Evolutionary conservation across 2,329 filamentous ascomycete species (phyloP), one percentile per base, ranked within the genome.

Genomic region (Beauveria brongniartii): DNA sequence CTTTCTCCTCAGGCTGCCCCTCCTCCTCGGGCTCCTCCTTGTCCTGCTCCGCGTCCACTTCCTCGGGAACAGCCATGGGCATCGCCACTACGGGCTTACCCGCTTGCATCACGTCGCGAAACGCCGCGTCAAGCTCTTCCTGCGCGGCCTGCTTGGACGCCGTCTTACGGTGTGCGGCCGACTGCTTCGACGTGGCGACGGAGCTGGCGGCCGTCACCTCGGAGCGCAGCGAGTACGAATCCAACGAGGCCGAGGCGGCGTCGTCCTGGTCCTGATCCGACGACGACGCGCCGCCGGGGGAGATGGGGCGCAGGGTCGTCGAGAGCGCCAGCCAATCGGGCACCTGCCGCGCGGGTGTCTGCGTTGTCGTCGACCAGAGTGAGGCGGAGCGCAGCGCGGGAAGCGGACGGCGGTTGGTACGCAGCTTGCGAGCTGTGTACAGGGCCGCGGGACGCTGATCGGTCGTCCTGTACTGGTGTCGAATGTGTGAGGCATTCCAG

Each of bases 361-460:
- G 59, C 12, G 59, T 55, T 24, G 44, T 55, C 34, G 57, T 54
- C 61, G 65, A 67, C 75, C 75, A 76, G 55, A 77, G 72, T 53
- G 66, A 67, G 61, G 68, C 67, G 53, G 74, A 75, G 43, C 61
- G 66, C 51, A 77, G 65, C 28, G 61, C 65, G 22, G 68, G 67
- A 30, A 75, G 65, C 60, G 69, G 64, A 46, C 67, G 65, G 52
- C 68, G 62, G 41, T 65, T 64, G 51, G 66, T 65, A 54, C 74
- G 72, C 61, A 67, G 67, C 64, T 72, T 76, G 61, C 72, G 70
- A 46, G 61, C 57, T 63, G 75, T 73, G 41, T 67, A 61, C 10
- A 75, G 62, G n/a, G 72, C 72, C n/a, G 69, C 71, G 22, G 72
- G 72, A 14, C 69, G 66, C 20, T 68, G 67, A 4, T 66, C 64